Evolutionary conservation across 2,329 filamentous ascomycete species (phyloP), one percentile per base, ranked within the genome.

Genomic region (Trichoderma asperellum): DNA sequence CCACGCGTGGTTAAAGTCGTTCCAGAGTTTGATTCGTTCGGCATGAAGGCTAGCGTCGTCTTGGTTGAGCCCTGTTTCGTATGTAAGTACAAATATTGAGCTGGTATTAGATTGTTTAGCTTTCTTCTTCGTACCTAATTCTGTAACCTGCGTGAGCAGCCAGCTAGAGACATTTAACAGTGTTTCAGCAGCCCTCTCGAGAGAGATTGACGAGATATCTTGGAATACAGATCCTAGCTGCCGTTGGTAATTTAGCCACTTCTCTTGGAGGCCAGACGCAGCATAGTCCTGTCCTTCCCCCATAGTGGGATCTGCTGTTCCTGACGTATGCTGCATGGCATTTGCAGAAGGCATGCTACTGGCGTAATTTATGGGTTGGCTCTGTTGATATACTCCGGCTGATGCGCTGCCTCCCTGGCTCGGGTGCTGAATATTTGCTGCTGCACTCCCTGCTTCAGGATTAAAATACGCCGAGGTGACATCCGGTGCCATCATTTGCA

Each of bases 1-100:
- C 95, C 95, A 98, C 70, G 92, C 94, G 70, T 93, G 87, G 79
- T 99, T 98, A 82, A 98, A 97, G 74, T 97, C 92, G 75, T 92
- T 90, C 96, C 96, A 99, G 7, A 98, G 83, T 76, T 91, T 90
- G 73, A 97, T 87, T 68, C 94, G 90, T 74, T 96, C 91, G 68
- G 86, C 82, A 76, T 96, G 89, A 68, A 93, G 86, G 65, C 85
- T 85, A 76, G 92, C 88, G 78, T 97, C 91, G 82, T 98, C 94
- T 76, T 91, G 89, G 73, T 92, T 90, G 75, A 98, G 88, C 70
- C 93, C 94, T 97, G 81, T 27, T 37, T 35, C 14, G 27, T n/a
- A 12, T 52, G 27, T 73, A 71, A 78, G 72, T 73, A 69, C 49
- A 49, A 35, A 35, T 65, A 59, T 49, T 49, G 64, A 66, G 49